A percentile compares a stretch with the other conserved stretches of the same genome.
These are phyloP conservation scores for Psilocybe sp. DNA, from an alignment of 768 basidiomycete genomes.

Conservation along the genomic window DNA sequence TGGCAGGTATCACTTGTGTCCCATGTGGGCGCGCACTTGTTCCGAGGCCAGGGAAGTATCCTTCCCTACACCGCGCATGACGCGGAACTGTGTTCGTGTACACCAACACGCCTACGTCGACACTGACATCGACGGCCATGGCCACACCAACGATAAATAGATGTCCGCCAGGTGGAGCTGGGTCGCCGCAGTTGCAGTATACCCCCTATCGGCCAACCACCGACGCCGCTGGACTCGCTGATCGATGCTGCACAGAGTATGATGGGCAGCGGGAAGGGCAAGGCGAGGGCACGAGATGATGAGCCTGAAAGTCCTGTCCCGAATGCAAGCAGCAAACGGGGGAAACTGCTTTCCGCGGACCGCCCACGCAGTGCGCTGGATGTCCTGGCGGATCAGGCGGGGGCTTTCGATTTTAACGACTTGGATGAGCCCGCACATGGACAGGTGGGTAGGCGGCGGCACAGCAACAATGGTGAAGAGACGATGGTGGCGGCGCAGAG, in stretches of 20 bases:
- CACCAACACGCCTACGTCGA: slow-evolving; percentile 2
- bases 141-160: neutral
- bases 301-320: slow-evolving; percentile 33
- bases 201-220: slow-evolving; percentile 13
- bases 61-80: slow-evolving; percentile 1
- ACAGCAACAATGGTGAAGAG: too few species aligned
- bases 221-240: slow-evolving; percentile 53
- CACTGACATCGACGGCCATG: neutral
- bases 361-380: slow-evolving; percentile 42
- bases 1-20: too few species aligned
- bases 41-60: too few species aligned
- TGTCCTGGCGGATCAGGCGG: too few species aligned
- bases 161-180: neutral
- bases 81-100: neutral
- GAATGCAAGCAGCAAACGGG: slow-evolving; percentile 8
- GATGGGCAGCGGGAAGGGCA: slow-evolving; percentile 20
- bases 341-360: slow-evolving; percentile 10
- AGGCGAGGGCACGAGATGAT: slow-evolving; percentile 17
- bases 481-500: too few species aligned
- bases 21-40: too few species aligned
- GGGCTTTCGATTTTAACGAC: too few species aligned
- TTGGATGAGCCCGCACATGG: too few species aligned
- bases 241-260: slow-evolving; percentile 64
- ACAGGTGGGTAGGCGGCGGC: too few species aligned
- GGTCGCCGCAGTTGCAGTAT: neutral